Evolutionary conservation across 2,329 filamentous ascomycete genomes (phyloP).

Genomic region (Fusarium sp.): DNA sequence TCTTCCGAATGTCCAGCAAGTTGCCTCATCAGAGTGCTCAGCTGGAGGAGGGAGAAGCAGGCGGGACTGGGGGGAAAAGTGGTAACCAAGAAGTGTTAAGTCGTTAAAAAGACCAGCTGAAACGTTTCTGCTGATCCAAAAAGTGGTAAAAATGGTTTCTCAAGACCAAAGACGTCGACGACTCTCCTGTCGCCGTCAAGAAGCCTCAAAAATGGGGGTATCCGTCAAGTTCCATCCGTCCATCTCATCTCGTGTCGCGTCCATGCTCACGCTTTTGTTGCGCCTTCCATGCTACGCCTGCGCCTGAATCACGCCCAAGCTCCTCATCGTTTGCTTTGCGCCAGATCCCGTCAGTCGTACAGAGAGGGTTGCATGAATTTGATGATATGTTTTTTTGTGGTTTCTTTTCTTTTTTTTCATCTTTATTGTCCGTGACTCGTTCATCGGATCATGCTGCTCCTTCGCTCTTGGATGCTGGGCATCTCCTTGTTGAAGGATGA

Average conservation of each 20-base stretch:
- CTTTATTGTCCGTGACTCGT: constrained; percentile 14
- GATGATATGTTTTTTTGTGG: constrained; percentile 15
- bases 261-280: constrained; percentile 34
- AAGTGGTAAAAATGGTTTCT: constrained; percentile 18
- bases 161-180: constrained; percentile 3
- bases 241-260: constrained; percentile 39
- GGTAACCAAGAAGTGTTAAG: constrained; percentile 30
- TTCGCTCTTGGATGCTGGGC: constrained; percentile 54
- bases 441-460: constrained; percentile 55
- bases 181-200: constrained; percentile 24
- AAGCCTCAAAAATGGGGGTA: constrained; percentile 33
- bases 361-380: constrained; percentile 22
- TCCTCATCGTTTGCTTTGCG: constrained; percentile 26
- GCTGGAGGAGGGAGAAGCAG: constrained; percentile 8
- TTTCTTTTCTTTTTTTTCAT: constrained; percentile 29
- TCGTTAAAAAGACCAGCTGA: constrained; percentile 27
- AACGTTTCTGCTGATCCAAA: constrained; percentile 4
- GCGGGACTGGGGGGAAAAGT: constrained; percentile 16
- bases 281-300: constrained; percentile 31
- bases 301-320: constrained; percentile 26
- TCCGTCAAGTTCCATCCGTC: constrained; percentile 39
- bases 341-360: constrained; percentile 43
- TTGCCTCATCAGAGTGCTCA: not conserved
- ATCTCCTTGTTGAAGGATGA: constrained; percentile 52
- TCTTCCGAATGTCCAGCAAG: constrained; percentile 3